phyloP scores from a whole-genome alignment of 805 yeast genomes.

The Wickerhamiella allomyrinae region DNA sequence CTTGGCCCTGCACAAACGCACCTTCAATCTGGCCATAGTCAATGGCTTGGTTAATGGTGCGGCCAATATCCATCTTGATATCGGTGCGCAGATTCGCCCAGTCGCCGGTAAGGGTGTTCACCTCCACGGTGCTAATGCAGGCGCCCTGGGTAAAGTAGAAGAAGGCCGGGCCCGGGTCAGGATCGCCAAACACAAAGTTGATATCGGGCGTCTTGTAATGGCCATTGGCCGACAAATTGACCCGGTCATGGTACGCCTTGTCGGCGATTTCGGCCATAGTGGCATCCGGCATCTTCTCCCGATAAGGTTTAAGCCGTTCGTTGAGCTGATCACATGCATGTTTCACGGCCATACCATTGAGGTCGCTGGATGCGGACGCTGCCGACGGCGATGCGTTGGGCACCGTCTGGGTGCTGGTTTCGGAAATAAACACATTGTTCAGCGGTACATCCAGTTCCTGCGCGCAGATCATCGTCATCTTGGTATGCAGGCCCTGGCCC shows the following conservation, averaged over 20 bases:
- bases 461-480: slow-evolving; percentile 36
- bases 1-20: slow-evolving; percentile 37
- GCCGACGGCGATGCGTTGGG: slow-evolving; percentile 38
- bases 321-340: slow-evolving; percentile 34
- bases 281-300: slow-evolving; percentile 25
- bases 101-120: slow-evolving; percentile 36
- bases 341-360: slow-evolving; percentile 37
- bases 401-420: slow-evolving; percentile 34
- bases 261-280: slow-evolving; percentile 30
- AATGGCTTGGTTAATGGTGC: slow-evolving; percentile 35
- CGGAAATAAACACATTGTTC: slow-evolving; percentile 31
- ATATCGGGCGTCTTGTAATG: slow-evolving; percentile 38
- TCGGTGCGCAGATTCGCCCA: slow-evolving; percentile 32
- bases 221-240: slow-evolving; percentile 35
- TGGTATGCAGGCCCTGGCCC: slow-evolving; percentile 37
- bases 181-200: slow-evolving; percentile 29
- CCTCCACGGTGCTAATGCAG: slow-evolving; percentile 31
- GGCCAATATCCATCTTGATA: slow-evolving; percentile 36
- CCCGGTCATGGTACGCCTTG: slow-evolving; percentile 33
- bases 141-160: slow-evolving; percentile 35
- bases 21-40: slow-evolving; percentile 40
- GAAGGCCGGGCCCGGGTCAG: slow-evolving; percentile 32
- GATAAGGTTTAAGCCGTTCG: slow-evolving; percentile 29
- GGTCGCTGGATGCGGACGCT: slow-evolving; percentile 36
- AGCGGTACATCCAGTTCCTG: slow-evolving; percentile 30